A percentile compares a stretch with the other conserved stretches of the same genome.
phyloP scores from a whole-genome alignment of 441 rosid genomes.

The Viola pubescens region DNA sequence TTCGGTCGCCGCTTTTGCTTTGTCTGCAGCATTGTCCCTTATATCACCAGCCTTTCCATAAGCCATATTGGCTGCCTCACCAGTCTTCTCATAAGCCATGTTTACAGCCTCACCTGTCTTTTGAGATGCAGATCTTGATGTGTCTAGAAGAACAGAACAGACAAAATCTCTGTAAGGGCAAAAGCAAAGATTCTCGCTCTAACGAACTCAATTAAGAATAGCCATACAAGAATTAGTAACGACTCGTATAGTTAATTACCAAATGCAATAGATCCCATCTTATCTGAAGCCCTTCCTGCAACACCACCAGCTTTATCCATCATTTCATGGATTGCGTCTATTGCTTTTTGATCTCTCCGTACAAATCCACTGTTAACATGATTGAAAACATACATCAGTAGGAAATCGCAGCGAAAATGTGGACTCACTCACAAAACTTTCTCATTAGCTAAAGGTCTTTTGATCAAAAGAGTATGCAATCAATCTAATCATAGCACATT shows the following conservation, averaged over 20 bases:
- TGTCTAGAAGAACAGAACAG: constrained; percentile 12
- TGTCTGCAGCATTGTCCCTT: not conserved
- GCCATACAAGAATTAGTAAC: not conserved
- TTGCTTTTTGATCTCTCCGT: constrained; percentile 19
- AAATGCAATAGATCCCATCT: constrained; percentile 24
- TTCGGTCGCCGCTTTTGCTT: not conserved
- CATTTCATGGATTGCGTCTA: constrained; percentile 20
- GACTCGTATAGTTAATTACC: constrained; percentile 17
- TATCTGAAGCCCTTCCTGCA: constrained; percentile 26
- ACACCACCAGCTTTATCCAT: constrained; percentile 25
- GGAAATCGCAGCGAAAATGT: not conserved
- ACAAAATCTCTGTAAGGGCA: not conserved
- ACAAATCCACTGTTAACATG: constrained; percentile 26
- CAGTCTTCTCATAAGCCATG: constrained; percentile 15
- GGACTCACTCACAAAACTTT: not conserved
- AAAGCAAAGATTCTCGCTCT: not conserved
- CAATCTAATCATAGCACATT: no score
- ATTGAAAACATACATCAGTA: constrained; percentile 4
- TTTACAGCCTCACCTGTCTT: constrained; percentile 20
- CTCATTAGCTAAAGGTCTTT: not conserved
- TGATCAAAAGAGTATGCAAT: not conserved
- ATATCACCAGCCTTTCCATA: constrained; percentile 15
- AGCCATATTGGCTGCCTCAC: constrained; percentile 22
- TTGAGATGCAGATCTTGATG: constrained; percentile 21
- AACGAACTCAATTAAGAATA: not conserved